These are phyloP conservation scores for Hawksworthiomyces lignivorus DNA, from an alignment of 2,329 filamentous ascomycete species.

Conservation along the genomic window DNA sequence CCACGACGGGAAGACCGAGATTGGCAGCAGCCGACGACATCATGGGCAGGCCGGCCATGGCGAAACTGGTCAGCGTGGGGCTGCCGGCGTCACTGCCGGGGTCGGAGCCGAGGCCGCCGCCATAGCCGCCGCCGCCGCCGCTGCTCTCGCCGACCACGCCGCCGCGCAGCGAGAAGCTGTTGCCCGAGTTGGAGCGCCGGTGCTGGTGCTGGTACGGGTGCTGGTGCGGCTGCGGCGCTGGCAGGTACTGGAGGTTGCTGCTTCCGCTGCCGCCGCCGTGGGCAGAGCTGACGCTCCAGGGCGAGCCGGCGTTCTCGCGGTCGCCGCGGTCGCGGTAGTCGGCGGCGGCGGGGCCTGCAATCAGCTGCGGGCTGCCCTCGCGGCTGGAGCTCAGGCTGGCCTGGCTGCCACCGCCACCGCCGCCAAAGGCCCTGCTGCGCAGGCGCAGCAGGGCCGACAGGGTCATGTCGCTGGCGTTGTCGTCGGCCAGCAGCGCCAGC, in stretches of 20 bases:
- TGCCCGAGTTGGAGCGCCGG: constrained; percentile 39
- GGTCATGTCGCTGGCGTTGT: constrained; percentile 60
- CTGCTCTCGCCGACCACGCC: not conserved
- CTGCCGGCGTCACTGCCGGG: constrained; percentile 38
- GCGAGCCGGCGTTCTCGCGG: constrained; percentile 36
- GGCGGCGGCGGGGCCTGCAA: constrained; percentile 30
- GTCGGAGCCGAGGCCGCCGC: constrained; percentile 33
- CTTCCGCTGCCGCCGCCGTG: constrained; percentile 7
- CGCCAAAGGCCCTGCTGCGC: constrained; percentile 67
- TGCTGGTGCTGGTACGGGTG: constrained; percentile 26
- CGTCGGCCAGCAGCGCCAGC: constrained; percentile 59
- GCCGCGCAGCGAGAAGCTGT: constrained; percentile 35
- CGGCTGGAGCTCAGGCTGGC: constrained; percentile 57
- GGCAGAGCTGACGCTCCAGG: constrained; percentile 9
- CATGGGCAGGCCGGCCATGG: constrained; percentile 9
- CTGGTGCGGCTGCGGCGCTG: not conserved
- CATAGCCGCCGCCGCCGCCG: constrained; percentile 12
- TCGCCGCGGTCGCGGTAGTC: constrained; percentile 1
- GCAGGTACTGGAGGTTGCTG: not conserved
- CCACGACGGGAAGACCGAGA: constrained; percentile 15
- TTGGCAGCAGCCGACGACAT: constrained; percentile 16
- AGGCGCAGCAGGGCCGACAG: constrained; percentile 65
- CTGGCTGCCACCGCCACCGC: constrained; percentile 50
- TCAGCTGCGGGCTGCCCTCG: constrained; percentile 37
- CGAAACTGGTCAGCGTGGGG: constrained; percentile 38